Conservation (phyloP, 192 early-diverging fungal genomes). For the Funneliformis mosseae region DNA sequence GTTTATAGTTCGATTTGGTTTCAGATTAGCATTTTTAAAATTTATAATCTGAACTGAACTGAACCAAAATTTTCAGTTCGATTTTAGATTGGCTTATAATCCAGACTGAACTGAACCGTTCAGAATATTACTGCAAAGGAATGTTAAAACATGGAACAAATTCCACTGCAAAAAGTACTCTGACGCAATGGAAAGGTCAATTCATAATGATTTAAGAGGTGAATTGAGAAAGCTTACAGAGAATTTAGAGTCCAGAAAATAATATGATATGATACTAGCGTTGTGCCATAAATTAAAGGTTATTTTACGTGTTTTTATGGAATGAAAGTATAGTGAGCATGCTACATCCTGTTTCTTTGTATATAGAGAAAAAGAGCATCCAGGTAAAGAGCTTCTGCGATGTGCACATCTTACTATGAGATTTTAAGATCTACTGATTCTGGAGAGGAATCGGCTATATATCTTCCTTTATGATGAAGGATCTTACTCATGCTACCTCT, state of each 20-base stretch:
- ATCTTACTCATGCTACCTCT: no score
- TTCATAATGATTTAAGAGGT: not conserved
- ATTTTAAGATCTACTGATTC: not conserved
- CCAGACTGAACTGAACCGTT: no score
- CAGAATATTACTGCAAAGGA: no score
- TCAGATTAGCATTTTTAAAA: no score
- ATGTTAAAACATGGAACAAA: not conserved
- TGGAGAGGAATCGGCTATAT: not conserved
- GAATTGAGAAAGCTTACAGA: not conserved
- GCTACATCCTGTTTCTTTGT: not conserved
- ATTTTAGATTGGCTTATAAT: no score
- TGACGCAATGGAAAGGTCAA: no score
- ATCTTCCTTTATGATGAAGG: no score
- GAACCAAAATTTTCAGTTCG: no score
- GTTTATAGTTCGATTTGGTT: no score
- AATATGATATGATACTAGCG: not conserved
- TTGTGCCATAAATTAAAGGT: not conserved
- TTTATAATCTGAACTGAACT: no score
- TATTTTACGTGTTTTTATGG: not conserved
- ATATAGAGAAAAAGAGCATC: not conserved
- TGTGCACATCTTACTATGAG: slow-evolving; percentile 2
- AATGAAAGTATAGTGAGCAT: not conserved
- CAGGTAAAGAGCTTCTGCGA: not conserved
- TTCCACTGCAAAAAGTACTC: not conserved
- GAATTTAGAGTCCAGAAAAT: not conserved